These are phyloP conservation scores for Syzygium aqueum DNA, from an alignment of 345 rosid genomes.

Conservation along the genomic window DNA sequence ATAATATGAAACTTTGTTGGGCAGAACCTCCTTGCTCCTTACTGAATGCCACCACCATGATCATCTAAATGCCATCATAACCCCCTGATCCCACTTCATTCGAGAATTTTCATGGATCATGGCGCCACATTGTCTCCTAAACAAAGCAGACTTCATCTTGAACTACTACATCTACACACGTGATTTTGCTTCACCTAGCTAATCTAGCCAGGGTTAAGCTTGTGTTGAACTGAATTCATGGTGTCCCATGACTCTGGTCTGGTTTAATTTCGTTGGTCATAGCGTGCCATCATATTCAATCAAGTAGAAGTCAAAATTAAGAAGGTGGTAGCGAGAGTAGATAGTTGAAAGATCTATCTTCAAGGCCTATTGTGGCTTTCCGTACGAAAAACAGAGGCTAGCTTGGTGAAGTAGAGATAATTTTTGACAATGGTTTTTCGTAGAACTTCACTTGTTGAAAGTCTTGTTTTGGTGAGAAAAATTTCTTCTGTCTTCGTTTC, in stretches of 20 bases:
- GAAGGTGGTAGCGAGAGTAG: neutral
- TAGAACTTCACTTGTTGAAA: neutral
- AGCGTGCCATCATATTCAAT: neutral
- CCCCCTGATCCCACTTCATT: neutral
- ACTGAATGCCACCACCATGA: accelerated
- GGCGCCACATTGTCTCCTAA: neutral
- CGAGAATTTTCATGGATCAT: neutral
- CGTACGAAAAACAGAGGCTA: neutral
- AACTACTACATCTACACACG: neutral
- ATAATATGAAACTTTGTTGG: neutral
- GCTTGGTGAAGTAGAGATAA: neutral
- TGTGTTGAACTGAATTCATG: neutral
- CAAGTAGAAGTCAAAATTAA: neutral
- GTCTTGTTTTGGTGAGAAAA: neutral
- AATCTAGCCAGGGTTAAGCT: neutral
- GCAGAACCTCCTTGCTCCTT: neutral
- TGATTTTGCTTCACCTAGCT: neutral
- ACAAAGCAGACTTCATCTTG: neutral
- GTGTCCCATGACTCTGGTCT: neutral
- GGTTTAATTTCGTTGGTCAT: neutral
- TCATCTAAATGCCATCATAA: neutral
- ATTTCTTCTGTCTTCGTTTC: neutral
- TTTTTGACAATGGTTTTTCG: neutral
- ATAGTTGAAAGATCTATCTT: neutral
- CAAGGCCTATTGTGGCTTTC: neutral